Evolutionary conservation across 257 asterid species (phyloP).

Genomic region (Gentiana straminea): DNA sequence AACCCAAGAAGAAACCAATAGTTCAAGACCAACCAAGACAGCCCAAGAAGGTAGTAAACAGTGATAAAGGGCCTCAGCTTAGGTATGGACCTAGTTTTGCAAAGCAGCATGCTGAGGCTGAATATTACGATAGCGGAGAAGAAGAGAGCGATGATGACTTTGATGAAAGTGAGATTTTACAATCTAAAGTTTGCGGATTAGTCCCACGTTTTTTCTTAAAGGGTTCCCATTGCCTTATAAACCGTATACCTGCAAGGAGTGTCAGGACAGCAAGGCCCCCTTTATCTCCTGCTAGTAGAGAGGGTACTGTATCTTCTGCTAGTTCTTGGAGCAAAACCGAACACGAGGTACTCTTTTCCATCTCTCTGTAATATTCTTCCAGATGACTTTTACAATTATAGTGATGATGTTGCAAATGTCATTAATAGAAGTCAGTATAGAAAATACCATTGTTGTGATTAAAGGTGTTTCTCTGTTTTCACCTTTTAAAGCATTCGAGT

Average conservation of each 20-base stretch:
- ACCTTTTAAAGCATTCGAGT: slow-evolving; percentile 31
- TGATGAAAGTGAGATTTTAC: slow-evolving; percentile 23
- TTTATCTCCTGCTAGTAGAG: slow-evolving; percentile 33
- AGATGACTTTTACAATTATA: not conserved
- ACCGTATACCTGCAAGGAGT: slow-evolving; percentile 56
- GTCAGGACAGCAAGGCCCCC: slow-evolving; percentile 45
- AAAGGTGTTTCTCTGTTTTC: not conserved
- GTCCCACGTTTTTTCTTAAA: slow-evolving; percentile 68
- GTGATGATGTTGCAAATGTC: not conserved
- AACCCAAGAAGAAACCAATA: slow-evolving; percentile 31
- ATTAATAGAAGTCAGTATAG: no score
- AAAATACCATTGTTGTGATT: not conserved
- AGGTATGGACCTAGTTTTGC: slow-evolving; percentile 82
- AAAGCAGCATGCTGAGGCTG: slow-evolving; percentile 29
- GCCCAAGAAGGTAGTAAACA: slow-evolving; percentile 22
- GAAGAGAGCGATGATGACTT: slow-evolving; percentile 53
- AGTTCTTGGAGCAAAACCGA: slow-evolving; percentile 29
- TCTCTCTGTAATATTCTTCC: not conserved
- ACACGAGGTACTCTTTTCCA: slow-evolving; percentile 44
- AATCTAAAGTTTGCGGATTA: slow-evolving; percentile 50
- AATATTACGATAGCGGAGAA: slow-evolving; percentile 19
- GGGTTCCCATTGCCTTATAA: slow-evolving; percentile 36
- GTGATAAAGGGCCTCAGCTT: slow-evolving; percentile 36
- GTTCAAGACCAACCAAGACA: slow-evolving; percentile 29
- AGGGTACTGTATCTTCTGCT: slow-evolving; percentile 29